Conservation (phyloP, 2,329 filamentous ascomycete genomes). For the Myriosclerotinia curreyana region DNA sequence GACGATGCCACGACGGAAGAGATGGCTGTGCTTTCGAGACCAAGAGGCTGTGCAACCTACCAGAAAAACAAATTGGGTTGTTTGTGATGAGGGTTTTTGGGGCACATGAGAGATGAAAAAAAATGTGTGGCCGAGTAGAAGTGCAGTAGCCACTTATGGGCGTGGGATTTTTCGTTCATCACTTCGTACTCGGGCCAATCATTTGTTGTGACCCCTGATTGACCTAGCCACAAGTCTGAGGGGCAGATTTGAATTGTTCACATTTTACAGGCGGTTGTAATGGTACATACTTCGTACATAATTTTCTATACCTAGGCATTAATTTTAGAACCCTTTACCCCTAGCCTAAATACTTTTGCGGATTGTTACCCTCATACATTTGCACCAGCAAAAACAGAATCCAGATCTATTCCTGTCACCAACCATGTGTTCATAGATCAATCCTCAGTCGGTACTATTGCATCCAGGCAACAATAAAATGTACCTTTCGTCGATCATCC, state of each 20-base stretch:
- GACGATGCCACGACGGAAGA: constrained; percentile 1
- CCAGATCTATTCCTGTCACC: constrained; percentile 13
- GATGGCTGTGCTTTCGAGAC: constrained; percentile 18
- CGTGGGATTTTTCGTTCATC: not conserved
- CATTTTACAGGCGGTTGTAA: too few species aligned
- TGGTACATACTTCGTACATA: too few species aligned
- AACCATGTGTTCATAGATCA: constrained; percentile 6
- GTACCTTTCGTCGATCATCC: constrained; percentile 17
- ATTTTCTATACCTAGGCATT: too few species aligned
- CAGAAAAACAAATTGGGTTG: not conserved
- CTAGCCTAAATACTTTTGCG: too few species aligned
- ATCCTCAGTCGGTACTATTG: constrained; percentile 10
- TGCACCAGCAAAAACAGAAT: not conserved
- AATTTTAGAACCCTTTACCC: too few species aligned
- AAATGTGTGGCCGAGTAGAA: constrained; percentile 20
- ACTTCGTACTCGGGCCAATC: constrained; percentile 21
- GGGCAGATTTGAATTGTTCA: too few species aligned
- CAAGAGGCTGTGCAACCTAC: constrained; percentile 1
- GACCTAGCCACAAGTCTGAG: constrained; percentile 4
- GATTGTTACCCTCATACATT: not conserved
- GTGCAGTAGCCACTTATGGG: constrained; percentile 17
- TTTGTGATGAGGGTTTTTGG: constrained; percentile 2
- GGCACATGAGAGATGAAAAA: constrained; percentile 17
- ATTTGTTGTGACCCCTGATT: not conserved
- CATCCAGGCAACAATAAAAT: constrained; percentile 16